Evolutionary conservation across 441 rosid species (phyloP).

Genomic region (Jatropha podagrica): DNA sequence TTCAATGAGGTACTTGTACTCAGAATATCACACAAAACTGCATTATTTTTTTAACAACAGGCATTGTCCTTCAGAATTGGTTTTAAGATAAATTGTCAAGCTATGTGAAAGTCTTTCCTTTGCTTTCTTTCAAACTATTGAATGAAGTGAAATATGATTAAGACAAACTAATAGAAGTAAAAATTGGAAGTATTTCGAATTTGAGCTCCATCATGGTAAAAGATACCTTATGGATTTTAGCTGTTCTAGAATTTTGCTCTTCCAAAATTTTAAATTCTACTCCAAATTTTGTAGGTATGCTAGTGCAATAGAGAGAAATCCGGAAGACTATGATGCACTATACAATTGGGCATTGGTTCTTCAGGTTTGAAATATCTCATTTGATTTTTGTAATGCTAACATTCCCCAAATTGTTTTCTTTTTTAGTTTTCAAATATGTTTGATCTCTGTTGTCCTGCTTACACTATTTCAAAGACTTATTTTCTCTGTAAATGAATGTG

Average conservation of each 20-base stretch:
- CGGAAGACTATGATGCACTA: constrained; percentile 93
- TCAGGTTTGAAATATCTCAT: constrained; percentile 56
- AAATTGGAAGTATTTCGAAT: neutral
- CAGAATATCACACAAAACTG: neutral
- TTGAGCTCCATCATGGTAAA: neutral
- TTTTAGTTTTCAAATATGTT: neutral
- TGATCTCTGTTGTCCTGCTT: neutral
- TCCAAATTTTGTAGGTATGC: constrained; percentile 69
- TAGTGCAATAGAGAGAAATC: constrained; percentile 80
- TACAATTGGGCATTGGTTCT: constrained; percentile 99
- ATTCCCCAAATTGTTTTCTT: neutral
- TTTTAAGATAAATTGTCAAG: neutral
- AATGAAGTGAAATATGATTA: neutral
- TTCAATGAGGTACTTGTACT: neutral
- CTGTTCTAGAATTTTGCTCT: constrained; percentile 12
- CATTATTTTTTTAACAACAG: neutral
- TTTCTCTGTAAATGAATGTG: neutral
- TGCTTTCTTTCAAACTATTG: neutral
- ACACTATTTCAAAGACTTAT: neutral
- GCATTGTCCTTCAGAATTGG: neutral
- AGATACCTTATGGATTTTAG: constrained; percentile 14
- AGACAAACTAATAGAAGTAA: neutral
- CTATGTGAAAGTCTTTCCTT: neutral
- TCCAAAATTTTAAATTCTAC: constrained; percentile 12
- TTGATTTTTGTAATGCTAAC: neutral